Conservation (phyloP, 2,329 filamentous ascomycete genomes). For the Aspergillus chevalieri region DNA sequence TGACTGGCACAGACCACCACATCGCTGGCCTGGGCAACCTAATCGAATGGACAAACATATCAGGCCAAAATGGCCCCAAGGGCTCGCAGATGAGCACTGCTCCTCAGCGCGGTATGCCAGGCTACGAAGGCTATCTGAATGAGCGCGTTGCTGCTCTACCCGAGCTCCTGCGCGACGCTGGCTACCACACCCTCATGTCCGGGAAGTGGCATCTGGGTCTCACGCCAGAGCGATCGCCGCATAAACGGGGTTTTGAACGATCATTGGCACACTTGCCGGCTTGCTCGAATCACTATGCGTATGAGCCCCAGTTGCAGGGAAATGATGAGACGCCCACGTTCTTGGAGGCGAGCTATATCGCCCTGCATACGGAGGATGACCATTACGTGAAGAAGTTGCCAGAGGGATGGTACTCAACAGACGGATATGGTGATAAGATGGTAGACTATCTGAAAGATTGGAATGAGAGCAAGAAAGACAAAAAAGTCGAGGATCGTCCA, state of each 20-base stretch:
- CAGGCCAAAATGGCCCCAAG: slow-evolving; percentile 48
- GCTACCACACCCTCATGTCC: slow-evolving; percentile 56
- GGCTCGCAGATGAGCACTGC: slow-evolving; percentile 47
- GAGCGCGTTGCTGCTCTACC: slow-evolving; percentile 53
- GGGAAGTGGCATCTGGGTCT: slow-evolving; percentile 61
- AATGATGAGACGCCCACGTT: slow-evolving; percentile 37
- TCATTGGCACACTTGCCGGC: slow-evolving; percentile 57
- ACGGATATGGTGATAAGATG: slow-evolving; percentile 50
- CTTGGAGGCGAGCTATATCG: slow-evolving; percentile 39
- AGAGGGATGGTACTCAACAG: slow-evolving; percentile 50
- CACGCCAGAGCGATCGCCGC: slow-evolving; percentile 51
- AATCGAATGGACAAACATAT: slow-evolving; percentile 53
- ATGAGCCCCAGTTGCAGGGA: slow-evolving; percentile 41
- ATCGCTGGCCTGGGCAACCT: slow-evolving; percentile 52
- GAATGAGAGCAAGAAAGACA: slow-evolving; percentile 44
- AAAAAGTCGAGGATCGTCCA: slow-evolving; percentile 32
- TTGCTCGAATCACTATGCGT: slow-evolving; percentile 55
- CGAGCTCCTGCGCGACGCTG: slow-evolving; percentile 53
- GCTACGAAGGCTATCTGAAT: slow-evolving; percentile 60
- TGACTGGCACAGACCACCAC: slow-evolving; percentile 59
- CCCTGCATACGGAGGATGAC: slow-evolving; percentile 42
- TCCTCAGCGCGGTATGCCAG: slow-evolving; percentile 53
- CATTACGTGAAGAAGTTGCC: slow-evolving; percentile 42
- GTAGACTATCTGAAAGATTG: slow-evolving; percentile 47
- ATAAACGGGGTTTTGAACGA: slow-evolving; percentile 53